These are phyloP conservation scores for Saccharum hybrid DNA, from an alignment of 202 grass and related monocot genomes.

Conservation along the genomic window DNA sequence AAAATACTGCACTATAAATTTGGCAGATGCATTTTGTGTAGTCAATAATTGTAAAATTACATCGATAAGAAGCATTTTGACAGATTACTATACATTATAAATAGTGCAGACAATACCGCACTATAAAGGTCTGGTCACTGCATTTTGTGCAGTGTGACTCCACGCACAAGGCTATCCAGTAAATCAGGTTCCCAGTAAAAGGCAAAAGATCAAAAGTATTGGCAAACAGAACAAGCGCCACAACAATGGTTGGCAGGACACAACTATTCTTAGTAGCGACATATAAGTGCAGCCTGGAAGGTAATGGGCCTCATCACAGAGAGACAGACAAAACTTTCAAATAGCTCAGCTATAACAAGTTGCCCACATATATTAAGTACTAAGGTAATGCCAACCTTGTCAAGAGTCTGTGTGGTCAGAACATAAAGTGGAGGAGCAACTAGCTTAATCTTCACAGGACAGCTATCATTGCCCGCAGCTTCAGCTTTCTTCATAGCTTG, in stretches of 20 bases:
- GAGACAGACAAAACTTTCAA: neutral
- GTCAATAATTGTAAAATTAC: neutral
- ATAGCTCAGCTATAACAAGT: neutral
- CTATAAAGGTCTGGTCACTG: neutral
- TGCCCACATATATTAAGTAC: slow-evolving; percentile 3
- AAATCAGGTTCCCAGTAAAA: slow-evolving; percentile 2
- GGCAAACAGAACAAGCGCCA: neutral
- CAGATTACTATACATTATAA: neutral
- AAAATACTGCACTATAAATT: neutral
- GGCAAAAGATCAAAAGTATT: neutral
- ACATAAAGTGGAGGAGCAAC: slow-evolving; percentile 93
- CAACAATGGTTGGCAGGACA: neutral
- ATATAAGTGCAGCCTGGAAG: neutral
- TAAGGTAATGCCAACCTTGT: slow-evolving; percentile 62
- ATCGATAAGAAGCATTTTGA: neutral
- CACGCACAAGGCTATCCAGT: neutral
- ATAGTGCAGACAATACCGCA: neutral
- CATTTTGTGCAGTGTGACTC: neutral
- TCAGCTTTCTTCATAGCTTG: slow-evolving; percentile 90
- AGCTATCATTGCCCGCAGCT: slow-evolving; percentile 70
- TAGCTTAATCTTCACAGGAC: slow-evolving; percentile 91
- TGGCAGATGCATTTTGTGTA: neutral
- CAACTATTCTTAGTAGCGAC: neutral
- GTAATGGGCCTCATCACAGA: neutral
- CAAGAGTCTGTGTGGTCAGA: slow-evolving; percentile 88